phyloP scores from a whole-genome alignment of 306 rosid genomes.

The Purshia tridentata region DNA sequence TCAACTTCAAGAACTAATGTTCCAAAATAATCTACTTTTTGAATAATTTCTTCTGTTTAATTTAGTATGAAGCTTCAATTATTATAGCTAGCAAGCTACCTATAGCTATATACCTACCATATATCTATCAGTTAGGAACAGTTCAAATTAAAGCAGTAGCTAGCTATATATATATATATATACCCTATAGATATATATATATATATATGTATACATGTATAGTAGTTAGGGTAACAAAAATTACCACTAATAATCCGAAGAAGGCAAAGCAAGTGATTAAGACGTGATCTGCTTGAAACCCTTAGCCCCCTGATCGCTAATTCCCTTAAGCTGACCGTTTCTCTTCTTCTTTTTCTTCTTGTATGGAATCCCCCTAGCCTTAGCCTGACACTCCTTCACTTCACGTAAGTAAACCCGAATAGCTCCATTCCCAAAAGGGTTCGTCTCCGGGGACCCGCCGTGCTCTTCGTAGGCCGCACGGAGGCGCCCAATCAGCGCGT shows the following conservation, averaged over 20 bases:
- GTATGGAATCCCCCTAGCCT: conserved; percentile 83
- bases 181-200: too few species aligned
- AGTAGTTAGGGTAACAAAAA: conserved; percentile 3
- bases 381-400: conserved; percentile 81
- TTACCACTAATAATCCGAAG: conserved; percentile 49
- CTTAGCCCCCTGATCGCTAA: conserved; percentile 35
- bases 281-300: conserved; percentile 53
- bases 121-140: not conserved
- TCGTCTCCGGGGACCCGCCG: conserved; percentile 68
- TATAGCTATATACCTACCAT: not conserved
- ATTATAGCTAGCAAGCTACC: not conserved
- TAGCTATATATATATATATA: too few species aligned
- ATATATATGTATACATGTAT: not conserved
- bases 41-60: too few species aligned
- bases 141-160: not conserved
- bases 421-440: conserved; percentile 83
- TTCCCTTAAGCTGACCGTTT: conserved; percentile 45
- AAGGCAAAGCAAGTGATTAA: conserved; percentile 27
- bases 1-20: not conserved
- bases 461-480: conserved; percentile 88
- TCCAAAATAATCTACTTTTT: too few species aligned
- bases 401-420: conserved; percentile 79
- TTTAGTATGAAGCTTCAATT: not conserved
- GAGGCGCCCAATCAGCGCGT: conserved; percentile 83
- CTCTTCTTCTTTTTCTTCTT: conserved; percentile 85